Evolutionary conservation across 192 early-diverging fungal species (phyloP).

Genomic region (Lunasporangiospora selenospora): DNA sequence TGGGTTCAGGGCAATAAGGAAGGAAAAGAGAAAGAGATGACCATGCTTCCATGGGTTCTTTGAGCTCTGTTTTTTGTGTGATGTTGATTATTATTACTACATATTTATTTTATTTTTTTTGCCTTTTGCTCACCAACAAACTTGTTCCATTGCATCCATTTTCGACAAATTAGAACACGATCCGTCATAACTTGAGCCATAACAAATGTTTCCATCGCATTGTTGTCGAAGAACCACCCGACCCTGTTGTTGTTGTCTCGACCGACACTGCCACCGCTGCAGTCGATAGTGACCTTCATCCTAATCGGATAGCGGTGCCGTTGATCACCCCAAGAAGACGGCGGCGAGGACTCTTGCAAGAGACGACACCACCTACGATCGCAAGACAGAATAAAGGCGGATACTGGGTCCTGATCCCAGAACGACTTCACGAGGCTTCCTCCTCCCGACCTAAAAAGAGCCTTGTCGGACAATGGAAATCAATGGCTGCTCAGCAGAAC

Average conservation of each 20-base stretch:
- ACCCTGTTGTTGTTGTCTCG: too few relatives aligned
- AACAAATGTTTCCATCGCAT: constrained; percentile 14
- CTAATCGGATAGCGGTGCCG: too few relatives aligned
- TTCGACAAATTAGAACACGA: constrained; percentile 7
- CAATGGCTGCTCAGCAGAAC: too few relatives aligned
- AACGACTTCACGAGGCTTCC: constrained; percentile 4
- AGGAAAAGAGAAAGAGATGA: too few relatives aligned
- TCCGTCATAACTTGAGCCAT: constrained; percentile 21
- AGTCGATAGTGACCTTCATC: too few relatives aligned
- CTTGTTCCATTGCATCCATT: not conserved
- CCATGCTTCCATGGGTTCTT: too few relatives aligned
- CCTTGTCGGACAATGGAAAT: not conserved
- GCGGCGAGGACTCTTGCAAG: not conserved
- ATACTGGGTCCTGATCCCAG: constrained; percentile 20
- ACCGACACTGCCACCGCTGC: too few relatives aligned
- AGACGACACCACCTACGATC: not conserved
- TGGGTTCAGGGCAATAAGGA: too few relatives aligned
- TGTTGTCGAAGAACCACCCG: not conserved
- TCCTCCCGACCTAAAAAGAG: constrained; percentile 17
- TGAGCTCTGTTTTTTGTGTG: too few relatives aligned
- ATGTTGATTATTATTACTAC: too few relatives aligned
- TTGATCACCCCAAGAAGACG: not conserved
- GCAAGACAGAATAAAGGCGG: constrained; percentile 7
- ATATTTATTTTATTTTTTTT: too few relatives aligned
- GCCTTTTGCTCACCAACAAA: too few relatives aligned